phyloP scores from a whole-genome alignment of 2,329 filamentous ascomycete species.

The Torrubiellomyces zombiae region DNA sequence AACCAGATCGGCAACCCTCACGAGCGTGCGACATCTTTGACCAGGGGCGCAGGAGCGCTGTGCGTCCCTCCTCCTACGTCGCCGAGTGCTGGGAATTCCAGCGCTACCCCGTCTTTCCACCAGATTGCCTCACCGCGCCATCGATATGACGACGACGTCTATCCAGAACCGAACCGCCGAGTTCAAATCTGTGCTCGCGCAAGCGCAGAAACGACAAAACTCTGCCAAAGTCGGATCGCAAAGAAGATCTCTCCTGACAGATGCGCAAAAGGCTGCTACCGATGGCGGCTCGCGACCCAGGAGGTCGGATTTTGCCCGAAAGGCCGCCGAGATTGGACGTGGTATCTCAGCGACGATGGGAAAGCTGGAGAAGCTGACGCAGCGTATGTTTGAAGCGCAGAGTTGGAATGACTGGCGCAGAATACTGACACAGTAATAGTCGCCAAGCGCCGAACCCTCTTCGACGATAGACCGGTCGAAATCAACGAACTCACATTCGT shows the following conservation, averaged over 20 bases:
- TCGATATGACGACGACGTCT: slow-evolving; percentile 47
- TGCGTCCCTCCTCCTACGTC: slow-evolving; percentile 1
- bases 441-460: slow-evolving; percentile 90
- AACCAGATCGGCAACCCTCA: no score
- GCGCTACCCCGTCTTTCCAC: no score
- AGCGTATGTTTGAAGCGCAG: slow-evolving; percentile 34
- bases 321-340: slow-evolving; percentile 79
- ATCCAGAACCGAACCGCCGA: slow-evolving; percentile 95
- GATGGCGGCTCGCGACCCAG: slow-evolving; percentile 36
- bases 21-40: no score
- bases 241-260: slow-evolving; percentile 62
- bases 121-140: slow-evolving; percentile 4
- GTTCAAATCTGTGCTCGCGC: slow-evolving; percentile 79
- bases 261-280: slow-evolving; percentile 50
- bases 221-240: slow-evolving; percentile 63
- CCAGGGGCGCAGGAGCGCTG: no score
- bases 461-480: slow-evolving; percentile 91
- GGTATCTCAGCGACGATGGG: slow-evolving; percentile 87
- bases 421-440: slow-evolving; percentile 30
- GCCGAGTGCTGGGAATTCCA: no score
- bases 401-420: not conserved
- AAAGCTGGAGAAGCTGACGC: slow-evolving; percentile 84
- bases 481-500: slow-evolving; percentile 95
- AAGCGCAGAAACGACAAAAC: slow-evolving; percentile 67
- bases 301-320: slow-evolving; percentile 82